These are phyloP conservation scores for Geranium rotundifolium DNA, from an alignment of 345 rosid genomes.

Conservation along the genomic window DNA sequence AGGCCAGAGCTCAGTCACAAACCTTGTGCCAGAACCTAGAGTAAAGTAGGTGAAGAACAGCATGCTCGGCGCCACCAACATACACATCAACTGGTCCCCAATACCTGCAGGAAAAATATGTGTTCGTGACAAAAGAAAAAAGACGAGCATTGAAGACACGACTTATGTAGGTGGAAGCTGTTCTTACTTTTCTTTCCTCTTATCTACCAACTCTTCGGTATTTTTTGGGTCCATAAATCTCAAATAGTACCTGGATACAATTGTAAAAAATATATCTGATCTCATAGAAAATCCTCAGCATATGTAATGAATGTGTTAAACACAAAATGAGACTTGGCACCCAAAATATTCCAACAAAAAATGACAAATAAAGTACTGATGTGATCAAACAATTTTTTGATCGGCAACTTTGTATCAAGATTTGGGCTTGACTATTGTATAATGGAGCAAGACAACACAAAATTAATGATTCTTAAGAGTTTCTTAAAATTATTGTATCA, in stretches of 20 bases:
- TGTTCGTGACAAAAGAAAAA: neutral
- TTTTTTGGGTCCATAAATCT: slow-evolving; percentile 92
- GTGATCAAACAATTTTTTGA: too few species aligned
- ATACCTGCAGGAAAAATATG: slow-evolving; percentile 31
- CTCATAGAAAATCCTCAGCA: neutral
- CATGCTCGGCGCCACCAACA: slow-evolving; percentile 98
- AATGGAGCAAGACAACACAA: too few species aligned
- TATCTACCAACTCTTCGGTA: slow-evolving; percentile 59
- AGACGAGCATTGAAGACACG: neutral
- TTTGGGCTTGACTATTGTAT: too few species aligned
- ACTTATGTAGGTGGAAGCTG: slow-evolving; percentile 2
- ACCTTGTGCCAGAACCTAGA: slow-evolving; percentile 99
- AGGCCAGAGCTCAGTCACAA: neutral
- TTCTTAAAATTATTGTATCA: too few species aligned
- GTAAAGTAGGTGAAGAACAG: slow-evolving; percentile 87
- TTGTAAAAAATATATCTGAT: slow-evolving; percentile 6
- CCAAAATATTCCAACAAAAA: neutral
- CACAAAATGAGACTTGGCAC: neutral
- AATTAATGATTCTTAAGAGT: too few species aligned
- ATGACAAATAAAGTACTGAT: too few species aligned
- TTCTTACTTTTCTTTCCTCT: slow-evolving; percentile 65
- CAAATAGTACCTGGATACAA: slow-evolving; percentile 72
- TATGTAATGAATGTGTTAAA: neutral
- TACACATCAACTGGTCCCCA: slow-evolving; percentile 96
- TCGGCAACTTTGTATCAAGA: too few species aligned